These are phyloP conservation scores for Telfairia occidentalis DNA, from an alignment of 331 rosid species.

Conservation along the genomic window DNA sequence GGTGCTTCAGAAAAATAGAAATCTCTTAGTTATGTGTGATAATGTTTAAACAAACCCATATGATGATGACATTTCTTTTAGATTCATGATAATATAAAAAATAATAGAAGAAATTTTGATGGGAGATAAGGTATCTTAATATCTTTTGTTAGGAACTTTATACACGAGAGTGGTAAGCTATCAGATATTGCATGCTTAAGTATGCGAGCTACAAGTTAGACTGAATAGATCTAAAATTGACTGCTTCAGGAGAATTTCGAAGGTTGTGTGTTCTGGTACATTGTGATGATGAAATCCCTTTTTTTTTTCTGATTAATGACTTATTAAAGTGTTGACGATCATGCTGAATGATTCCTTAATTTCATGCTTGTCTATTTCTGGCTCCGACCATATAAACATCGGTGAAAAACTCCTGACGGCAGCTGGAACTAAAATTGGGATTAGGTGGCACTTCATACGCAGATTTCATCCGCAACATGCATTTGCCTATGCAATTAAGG, in stretches of 20 bases:
- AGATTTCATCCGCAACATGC: slow-evolving; percentile 86
- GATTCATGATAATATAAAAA: neutral
- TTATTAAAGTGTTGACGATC: neutral
- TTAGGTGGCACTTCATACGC: slow-evolving; percentile 83
- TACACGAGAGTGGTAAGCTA: neutral
- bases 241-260: neutral
- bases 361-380: neutral
- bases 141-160: neutral
- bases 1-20: neutral
- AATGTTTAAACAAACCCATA: neutral
- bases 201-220: neutral
- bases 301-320: neutral
- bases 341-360: neutral
- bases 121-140: neutral
- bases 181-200: neutral
- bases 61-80: neutral
- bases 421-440: slow-evolving; percentile 93
- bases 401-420: slow-evolving; percentile 14
- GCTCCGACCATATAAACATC: neutral
- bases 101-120: neutral
- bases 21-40: neutral
- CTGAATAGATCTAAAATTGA: neutral
- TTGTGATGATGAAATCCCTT: neutral
- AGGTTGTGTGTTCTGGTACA: neutral
- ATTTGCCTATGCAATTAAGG: slow-evolving; percentile 87